Evolutionary conservation across 2,329 filamentous ascomycete species (phyloP), one percentile per base, ranked within the genome.

Genomic region (Pochonia chlamydosporia): DNA sequence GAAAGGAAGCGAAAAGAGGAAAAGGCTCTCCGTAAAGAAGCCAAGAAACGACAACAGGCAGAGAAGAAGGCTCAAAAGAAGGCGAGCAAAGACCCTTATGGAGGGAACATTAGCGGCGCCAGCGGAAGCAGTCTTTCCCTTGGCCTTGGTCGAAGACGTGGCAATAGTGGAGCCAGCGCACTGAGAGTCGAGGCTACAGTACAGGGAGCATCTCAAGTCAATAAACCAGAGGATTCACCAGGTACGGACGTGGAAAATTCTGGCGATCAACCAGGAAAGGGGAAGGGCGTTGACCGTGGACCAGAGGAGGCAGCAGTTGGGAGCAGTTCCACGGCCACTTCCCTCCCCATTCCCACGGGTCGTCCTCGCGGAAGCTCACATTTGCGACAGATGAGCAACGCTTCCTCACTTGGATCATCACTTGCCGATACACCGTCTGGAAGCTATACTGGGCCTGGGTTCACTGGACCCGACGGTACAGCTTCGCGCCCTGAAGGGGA

Each of bases 31-130:
- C 59, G 64, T 7, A 96, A 95, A 63, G 87, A 93, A 49, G 84
- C 85, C 1, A 96, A 95, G 71, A 89, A 85, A 58, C 81, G 81
- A 47, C 87, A 89, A 51, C 95, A 95, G 65, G 87, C 89, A 52
- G 85, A 88, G 36, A 89, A 88, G 56, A 93, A 92, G 63, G 78
- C 77, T 8, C 78, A 82, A 21, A 88, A 84, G 63, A 90, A 87
- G 64, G 71, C 70, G 47, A 59, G 46, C 46, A 63, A 57, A 13
- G 57, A 60, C 46, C 66, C 66, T 9, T 69, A 69, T 45, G 60
- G 62, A 5, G 64, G 61, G n/a, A 57, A 51, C 36, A 49, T 56
- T 25, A 67, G 63, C 41, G 64, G 64, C 31, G 76, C 75, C 1
- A 84, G 82, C 57, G 80, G 77, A 3, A 89, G 85, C 60, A 81